Conservation (phyloP, 2,329 filamentous ascomycete species). For the Exophiala oligosperma region DNA sequence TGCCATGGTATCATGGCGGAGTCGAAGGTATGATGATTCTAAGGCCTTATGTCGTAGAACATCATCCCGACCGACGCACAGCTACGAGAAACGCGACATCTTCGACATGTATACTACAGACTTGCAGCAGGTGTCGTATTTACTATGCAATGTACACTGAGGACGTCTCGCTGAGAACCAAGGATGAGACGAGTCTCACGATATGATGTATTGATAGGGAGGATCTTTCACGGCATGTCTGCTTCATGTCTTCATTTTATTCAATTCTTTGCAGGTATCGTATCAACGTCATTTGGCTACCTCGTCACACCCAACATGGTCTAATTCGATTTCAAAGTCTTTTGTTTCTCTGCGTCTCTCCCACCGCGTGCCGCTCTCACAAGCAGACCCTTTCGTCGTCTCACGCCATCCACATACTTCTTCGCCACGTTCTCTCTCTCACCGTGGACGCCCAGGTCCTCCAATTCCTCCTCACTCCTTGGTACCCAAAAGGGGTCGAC, state of each 20-base stretch:
- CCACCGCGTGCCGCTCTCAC: constrained; percentile 74
- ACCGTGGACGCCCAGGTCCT: constrained; percentile 90
- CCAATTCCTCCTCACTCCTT: constrained; percentile 91
- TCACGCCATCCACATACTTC: constrained; percentile 88
- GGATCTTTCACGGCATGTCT: too few species aligned
- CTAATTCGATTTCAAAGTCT: constrained; percentile 61
- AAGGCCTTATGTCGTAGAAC: too few species aligned
- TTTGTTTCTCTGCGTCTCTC: constrained; percentile 90
- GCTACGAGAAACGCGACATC: too few species aligned
- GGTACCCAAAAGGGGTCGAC: constrained; percentile 98
- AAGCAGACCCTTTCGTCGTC: constrained; percentile 82
- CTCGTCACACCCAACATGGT: background rate
- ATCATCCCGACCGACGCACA: background rate
- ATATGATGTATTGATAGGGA: too few species aligned
- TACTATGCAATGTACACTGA: too few species aligned
- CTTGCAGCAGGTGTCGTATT: background rate
- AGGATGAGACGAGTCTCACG: too few species aligned
- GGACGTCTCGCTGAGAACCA: too few species aligned
- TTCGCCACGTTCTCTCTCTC: constrained; percentile 96
- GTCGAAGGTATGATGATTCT: background rate
- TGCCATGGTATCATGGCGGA: background rate
- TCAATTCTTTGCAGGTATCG: too few species aligned
- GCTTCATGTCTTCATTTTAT: too few species aligned
- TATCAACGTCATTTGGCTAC: too few species aligned
- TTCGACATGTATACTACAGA: background rate